Evolutionary conservation across 306 rosid species (phyloP).

Genomic region (Cucumis sativus): Cucumber_9930_V3 NC_026659.2:17433001-17433500

Average conservation of each 20-base stretch:
- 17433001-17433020: conserved; percentile 41
- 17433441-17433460: too few species aligned
- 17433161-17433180: conserved; percentile 60
- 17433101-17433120: conserved; percentile 73
- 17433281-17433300: background rate
- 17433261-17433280: background rate
- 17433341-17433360: background rate
- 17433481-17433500: too few species aligned
- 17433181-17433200: conserved; percentile 75
- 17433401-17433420: background rate
- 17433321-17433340: background rate
- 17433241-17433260: background rate
- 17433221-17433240: background rate
- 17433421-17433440: too few species aligned
- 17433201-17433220: conserved; percentile 19
- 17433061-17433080: conserved; percentile 57
- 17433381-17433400: background rate
- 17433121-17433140: conserved; percentile 49
- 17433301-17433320: background rate
- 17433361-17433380: background rate
- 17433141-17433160: conserved; percentile 38
- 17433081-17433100: conserved; percentile 60
- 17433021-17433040: conserved; percentile 45
- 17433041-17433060: conserved; percentile 39
- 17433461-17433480: too few species aligned